Conservation (phyloP, 164 flowering plant genomes). For the Kalanchoe fedtschenkoi region DNA sequence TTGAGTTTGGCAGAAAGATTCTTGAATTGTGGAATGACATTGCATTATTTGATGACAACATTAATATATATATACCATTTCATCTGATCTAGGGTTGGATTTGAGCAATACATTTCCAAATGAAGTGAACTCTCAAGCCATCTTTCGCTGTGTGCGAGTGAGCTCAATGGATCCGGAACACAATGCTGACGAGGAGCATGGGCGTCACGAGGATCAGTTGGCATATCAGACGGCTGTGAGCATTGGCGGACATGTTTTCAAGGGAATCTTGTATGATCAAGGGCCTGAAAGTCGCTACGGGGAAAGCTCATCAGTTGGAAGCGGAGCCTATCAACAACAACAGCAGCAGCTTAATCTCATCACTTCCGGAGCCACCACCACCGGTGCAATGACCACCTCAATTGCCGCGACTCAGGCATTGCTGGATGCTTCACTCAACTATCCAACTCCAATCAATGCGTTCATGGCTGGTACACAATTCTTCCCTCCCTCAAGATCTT, state of each 20-base stretch:
- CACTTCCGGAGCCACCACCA: conserved; percentile 9
- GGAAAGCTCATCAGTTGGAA: conserved; percentile 20
- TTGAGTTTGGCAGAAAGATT: too few species aligned
- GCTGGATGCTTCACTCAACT: conserved; percentile 24
- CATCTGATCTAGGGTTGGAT: conserved; percentile 22
- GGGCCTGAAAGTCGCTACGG: conserved; percentile 40
- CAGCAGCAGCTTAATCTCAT: conserved; percentile 17
- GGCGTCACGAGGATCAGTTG: not conserved
- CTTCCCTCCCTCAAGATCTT: conserved; percentile 33
- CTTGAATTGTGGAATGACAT: not conserved
- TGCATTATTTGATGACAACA: not conserved
- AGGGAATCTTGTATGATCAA: conserved; percentile 63
- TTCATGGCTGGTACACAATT: conserved; percentile 86
- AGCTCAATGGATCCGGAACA: conserved; percentile 25
- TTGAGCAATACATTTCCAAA: conserved; percentile 34
- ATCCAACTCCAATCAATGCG: conserved; percentile 45
- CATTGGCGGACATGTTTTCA: conserved; percentile 60
- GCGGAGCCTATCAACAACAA: conserved; percentile 12
- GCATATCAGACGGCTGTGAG: conserved; percentile 65
- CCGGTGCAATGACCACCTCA: conserved; percentile 3
- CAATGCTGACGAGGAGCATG: conserved; percentile 29
- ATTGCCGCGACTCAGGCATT: conserved; percentile 1
- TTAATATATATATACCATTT: not conserved
- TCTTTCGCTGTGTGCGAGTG: conserved; percentile 49
- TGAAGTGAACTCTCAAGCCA: conserved; percentile 41